Evolutionary conservation across 441 rosid species (phyloP), one percentile per base, ranked within the genome.

Genomic region (Hypseocharis bilobata): DNA sequence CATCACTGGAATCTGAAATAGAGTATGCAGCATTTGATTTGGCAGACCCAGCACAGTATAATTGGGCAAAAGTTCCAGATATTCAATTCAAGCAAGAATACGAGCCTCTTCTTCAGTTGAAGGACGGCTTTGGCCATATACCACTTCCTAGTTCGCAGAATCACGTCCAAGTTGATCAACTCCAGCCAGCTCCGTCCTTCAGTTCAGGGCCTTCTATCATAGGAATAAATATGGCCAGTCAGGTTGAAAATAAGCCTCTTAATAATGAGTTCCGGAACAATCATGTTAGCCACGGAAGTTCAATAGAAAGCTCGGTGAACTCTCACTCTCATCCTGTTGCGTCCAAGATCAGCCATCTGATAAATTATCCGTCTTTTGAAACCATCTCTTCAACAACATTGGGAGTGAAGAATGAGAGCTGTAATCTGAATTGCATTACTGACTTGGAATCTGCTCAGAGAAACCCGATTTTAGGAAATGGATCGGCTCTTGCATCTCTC

Each of bases 21-120:
- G 78, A 69, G 67, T 76, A 79, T 47, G 27, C 70, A n/a, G 71
- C 78, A 22, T 77, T 80, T 61, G 82, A 74, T 65, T 77, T 88
- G 27, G 67, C 75, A 17, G 70, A 77, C 62, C 71, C 76, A 16
- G 0, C 69, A 13, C 82, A 42, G 38, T 81, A 73, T 59, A 14
- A 81, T 11, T 86, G 91, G 95, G 59, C 62, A 47, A 84, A 84
- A 64, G 73, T 76, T 76, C 72, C 89, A 25, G 78, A 81, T 40
- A 20, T 71, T 62, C 83, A 73, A 63, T 69, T 80, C 40, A 84
- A 85, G 67, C 88, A 78, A 67, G 80, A 76, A 28, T 55, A 57
- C 5, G 65, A 74, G 23, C 63, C 83, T 7, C 72, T 69, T 66
- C 80, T 55, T 26, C 44, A 65, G 26, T 71, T 62, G 28, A 84